Evolutionary conservation across 2,329 filamentous ascomycete species (phyloP).

Genomic region (Botryosphaeria agaves): DNA sequence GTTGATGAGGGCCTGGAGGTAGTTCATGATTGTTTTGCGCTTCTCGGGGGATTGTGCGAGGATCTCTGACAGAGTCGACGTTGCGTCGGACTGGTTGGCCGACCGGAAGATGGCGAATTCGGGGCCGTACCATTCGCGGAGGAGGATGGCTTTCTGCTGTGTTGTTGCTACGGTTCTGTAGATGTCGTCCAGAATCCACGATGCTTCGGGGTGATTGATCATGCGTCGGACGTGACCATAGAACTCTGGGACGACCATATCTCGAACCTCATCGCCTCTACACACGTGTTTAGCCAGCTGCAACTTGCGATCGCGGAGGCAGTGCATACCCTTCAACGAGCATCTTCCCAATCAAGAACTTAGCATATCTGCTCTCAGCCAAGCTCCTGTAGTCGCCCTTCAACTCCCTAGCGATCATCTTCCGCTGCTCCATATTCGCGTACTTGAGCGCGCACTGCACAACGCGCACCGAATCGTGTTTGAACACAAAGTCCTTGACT

Average conservation of each 20-base stretch:
- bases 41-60: constrained; percentile 68
- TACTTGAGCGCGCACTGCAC: constrained; percentile 97
- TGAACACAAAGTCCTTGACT: constrained; percentile 91
- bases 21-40: constrained; percentile 70
- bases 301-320: neutral
- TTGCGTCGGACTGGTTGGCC: constrained; percentile 27
- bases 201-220: constrained; percentile 90
- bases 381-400: constrained; percentile 69
- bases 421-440: constrained; percentile 66
- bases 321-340: constrained; percentile 52
- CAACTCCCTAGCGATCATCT: constrained; percentile 72
- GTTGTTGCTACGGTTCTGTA: constrained; percentile 78
- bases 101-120: constrained; percentile 71
- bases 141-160: constrained; percentile 66
- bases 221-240: constrained; percentile 83
- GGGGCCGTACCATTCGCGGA: constrained; percentile 91
- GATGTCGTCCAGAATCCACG: constrained; percentile 95
- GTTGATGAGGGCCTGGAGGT: constrained; percentile 75
- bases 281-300: constrained; percentile 1
- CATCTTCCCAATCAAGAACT: constrained; percentile 92
- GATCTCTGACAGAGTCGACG: constrained; percentile 56
- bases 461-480: constrained; percentile 93
- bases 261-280: constrained; percentile 65
- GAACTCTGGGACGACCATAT: constrained; percentile 85
- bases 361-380: constrained; percentile 90